Evolutionary conservation across 805 yeast genomes (phyloP).

Genomic region (Metschnikowia dekortorum): DNA sequence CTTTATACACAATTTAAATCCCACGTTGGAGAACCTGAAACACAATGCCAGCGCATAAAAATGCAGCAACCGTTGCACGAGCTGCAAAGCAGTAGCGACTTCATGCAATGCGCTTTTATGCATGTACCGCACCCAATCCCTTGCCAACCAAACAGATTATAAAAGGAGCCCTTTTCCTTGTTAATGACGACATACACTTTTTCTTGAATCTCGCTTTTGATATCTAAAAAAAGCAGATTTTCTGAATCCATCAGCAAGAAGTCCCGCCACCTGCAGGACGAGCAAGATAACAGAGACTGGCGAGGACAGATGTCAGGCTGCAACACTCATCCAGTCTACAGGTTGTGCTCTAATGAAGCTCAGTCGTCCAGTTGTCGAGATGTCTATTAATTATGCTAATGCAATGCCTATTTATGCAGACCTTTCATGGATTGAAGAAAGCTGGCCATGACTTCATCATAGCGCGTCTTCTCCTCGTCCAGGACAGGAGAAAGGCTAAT

Average conservation of each 20-base stretch:
- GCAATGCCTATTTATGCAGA: neutral
- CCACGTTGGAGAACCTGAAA: neutral
- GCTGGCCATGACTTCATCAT: conserved; percentile 23
- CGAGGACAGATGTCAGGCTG: too few species aligned
- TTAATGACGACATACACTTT: neutral
- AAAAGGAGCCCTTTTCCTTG: neutral
- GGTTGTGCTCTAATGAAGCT: neutral
- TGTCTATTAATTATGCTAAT: neutral
- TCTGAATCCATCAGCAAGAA: too few species aligned
- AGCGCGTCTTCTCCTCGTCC: conserved; percentile 22
- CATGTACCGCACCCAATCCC: neutral
- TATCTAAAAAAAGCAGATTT: too few species aligned
- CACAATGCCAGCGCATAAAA: neutral
- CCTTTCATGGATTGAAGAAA: conserved; percentile 19
- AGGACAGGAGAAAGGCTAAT: conserved; percentile 18
- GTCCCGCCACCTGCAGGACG: too few species aligned
- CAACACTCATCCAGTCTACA: neutral
- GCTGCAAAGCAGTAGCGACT: neutral
- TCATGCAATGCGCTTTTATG: neutral
- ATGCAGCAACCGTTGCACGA: neutral
- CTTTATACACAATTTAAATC: neutral
- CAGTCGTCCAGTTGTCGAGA: neutral
- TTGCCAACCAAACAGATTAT: neutral
- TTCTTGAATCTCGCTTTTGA: too few species aligned
- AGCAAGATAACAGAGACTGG: too few species aligned